Evolutionary conservation across 768 basidiomycete genomes (phyloP).

Genomic region (Suillus discolor): DNA sequence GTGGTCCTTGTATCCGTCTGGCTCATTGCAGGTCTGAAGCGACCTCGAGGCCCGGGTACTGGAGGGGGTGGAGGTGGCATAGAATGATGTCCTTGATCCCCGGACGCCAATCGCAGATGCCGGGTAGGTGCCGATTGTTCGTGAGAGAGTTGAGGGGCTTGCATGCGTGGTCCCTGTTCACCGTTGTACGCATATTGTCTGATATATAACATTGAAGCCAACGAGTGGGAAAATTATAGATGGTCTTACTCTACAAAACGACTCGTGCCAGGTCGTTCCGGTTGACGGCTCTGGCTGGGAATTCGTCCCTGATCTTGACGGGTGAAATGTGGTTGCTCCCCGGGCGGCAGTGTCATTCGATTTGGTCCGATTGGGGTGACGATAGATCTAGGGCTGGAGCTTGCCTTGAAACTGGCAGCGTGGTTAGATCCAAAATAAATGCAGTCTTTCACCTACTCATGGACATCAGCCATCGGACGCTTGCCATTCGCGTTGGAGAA

Average conservation of each 20-base stretch:
- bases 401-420: constrained; percentile 29
- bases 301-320: constrained; percentile 26
- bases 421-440: not conserved
- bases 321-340: constrained; percentile 46
- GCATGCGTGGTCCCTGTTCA: constrained; percentile 45
- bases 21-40: constrained; percentile 25
- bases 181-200: constrained; percentile 74
- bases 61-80: constrained; percentile 35
- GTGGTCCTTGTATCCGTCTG: constrained; percentile 12
- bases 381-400: constrained; percentile 65
- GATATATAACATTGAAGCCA: constrained; percentile 14
- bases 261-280: constrained; percentile 50
- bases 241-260: constrained; percentile 50
- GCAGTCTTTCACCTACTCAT: constrained; percentile 38
- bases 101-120: constrained; percentile 37
- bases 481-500: constrained; percentile 63
- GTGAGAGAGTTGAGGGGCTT: constrained; percentile 41
- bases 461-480: constrained; percentile 52
- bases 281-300: constrained; percentile 15
- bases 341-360: constrained; percentile 67
- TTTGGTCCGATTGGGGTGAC: constrained; percentile 59
- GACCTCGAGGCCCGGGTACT: constrained; percentile 19
- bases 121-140: constrained; percentile 44
- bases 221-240: constrained; percentile 17
- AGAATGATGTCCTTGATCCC: constrained; percentile 28